Evolutionary conservation across 805 yeast species (phyloP), one percentile per base, ranked within the genome.

Genomic region (Vanderwaltozyma polyspora): DNA sequence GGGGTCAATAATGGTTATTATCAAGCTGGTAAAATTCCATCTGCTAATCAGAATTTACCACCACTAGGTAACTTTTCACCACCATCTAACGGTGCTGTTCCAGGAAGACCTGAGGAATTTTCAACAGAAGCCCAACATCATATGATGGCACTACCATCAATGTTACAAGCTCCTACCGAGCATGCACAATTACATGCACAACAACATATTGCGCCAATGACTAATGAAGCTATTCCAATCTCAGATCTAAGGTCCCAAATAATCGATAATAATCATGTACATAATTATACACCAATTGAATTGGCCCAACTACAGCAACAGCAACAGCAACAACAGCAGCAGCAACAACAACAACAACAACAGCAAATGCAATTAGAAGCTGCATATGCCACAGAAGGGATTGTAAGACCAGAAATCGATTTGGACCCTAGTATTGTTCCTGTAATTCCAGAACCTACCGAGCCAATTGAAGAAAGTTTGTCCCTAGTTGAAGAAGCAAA

Each of bases 391-490:
- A 24, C 25, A n/a, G 54, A 49, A 24, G 40, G 33, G 16, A 44
- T 55, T 4, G 50, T 58, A 5, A 63, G 69, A 39, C 63, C 62
- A 33, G 60, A 66, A 48, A 42, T 51, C 35, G 67, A 68, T 47
- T 53, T 66, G 48, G 51, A 57, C 40, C 87, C 94, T 3, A 75
- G 87, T 9, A 64, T 86, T 36, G 78, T 85, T 4, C 89, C 95
- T 1, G 83, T 85, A 12, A 69, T 81, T 17, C 94, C 94, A 1
- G 93, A 85, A 51, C 94, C 95, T 2, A 72, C 79, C 13, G 77
- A 41, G 55, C 76, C 60, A 45, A 74, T 37, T 60, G 75, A 48
- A 58, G 69, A 64, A 37, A 60, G 66, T 15, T 70, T 86, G 0
- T 74, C 77, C 22, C 61, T 86, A 35, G 70, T 76, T 41, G 95